Conservation (phyloP, 108 stramenopile species). For the Nitzschia inconspicua region DNA sequence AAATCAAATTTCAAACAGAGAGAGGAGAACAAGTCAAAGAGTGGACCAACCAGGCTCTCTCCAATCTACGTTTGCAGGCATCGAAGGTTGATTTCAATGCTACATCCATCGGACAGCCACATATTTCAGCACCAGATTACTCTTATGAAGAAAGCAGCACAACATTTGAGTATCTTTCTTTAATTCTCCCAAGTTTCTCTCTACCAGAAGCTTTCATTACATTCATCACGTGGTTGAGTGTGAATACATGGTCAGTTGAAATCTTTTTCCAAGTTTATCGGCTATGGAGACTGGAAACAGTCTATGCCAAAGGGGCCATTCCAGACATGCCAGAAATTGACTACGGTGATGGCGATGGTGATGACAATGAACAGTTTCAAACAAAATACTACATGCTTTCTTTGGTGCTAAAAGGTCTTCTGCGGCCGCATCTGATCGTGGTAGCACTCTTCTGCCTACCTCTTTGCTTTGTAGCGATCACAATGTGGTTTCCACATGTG, state of each 20-base stretch:
- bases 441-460: constrained; percentile 12
- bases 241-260: constrained; percentile 34
- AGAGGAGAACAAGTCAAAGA: not conserved
- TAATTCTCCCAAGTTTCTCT: constrained; percentile 19
- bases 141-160: constrained; percentile 13
- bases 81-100: not conserved
- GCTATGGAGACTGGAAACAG: constrained; percentile 22
- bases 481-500: constrained; percentile 34
- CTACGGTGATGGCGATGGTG: constrained; percentile 13
- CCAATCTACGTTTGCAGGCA: too few species aligned
- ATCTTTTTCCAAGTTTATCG: constrained; percentile 36
- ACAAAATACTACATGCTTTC: constrained; percentile 10
- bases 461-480: constrained; percentile 1
- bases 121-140: not conserved
- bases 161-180: constrained; percentile 29
- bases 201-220: constrained; percentile 15
- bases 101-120: not conserved
- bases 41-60: not conserved
- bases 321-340: constrained; percentile 35
- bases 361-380: constrained; percentile 8
- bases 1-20: constrained; percentile 5
- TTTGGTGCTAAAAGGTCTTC: constrained; percentile 5
- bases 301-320: constrained; percentile 17
- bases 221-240: constrained; percentile 2
- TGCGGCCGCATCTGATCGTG: constrained; percentile 18